These are phyloP conservation scores for Gracilaria domingensis DNA, from an alignment of 23 red algal species.

Conservation along the genomic window DNA sequence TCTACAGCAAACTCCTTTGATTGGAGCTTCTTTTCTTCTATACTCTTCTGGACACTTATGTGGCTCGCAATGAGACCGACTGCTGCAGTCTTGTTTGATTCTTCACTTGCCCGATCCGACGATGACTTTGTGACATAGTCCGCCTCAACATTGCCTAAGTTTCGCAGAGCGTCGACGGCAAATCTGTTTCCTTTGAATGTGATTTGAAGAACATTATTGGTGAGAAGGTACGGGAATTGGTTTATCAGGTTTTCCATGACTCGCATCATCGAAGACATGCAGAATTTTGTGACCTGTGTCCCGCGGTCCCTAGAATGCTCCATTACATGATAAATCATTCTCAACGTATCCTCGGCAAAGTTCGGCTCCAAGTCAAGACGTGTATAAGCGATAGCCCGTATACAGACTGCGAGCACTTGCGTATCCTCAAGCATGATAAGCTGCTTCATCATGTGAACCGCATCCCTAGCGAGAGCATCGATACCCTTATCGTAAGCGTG, in stretches of 20 bases:
- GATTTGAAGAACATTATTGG: background rate
- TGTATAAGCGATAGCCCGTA: slow-evolving; percentile 4
- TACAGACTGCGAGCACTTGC: background rate
- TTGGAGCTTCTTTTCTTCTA: background rate
- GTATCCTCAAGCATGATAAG: background rate
- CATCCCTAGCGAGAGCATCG: slow-evolving; percentile 2
- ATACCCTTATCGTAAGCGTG: background rate
- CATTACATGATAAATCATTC: background rate
- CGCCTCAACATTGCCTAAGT: background rate
- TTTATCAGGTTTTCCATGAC: background rate
- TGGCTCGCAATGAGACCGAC: background rate
- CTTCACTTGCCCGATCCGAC: slow-evolving; percentile 18
- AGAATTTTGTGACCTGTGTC: slow-evolving; percentile 6
- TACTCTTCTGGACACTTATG: background rate
- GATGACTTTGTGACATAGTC: background rate
- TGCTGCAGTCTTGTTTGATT: slow-evolving; percentile 17
- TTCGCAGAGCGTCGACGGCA: background rate
- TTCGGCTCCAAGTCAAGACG: background rate
- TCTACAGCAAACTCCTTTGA: background rate
- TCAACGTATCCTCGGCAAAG: background rate
- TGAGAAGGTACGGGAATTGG: background rate
- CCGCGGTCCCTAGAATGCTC: background rate
- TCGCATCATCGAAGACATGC: slow-evolving; percentile 32
- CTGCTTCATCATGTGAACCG: background rate
- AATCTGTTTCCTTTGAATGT: background rate